Base-by-base conservation (phyloP, 2,329 filamentous ascomycete genomes). In the Cladobotryum protrusum region DNA sequence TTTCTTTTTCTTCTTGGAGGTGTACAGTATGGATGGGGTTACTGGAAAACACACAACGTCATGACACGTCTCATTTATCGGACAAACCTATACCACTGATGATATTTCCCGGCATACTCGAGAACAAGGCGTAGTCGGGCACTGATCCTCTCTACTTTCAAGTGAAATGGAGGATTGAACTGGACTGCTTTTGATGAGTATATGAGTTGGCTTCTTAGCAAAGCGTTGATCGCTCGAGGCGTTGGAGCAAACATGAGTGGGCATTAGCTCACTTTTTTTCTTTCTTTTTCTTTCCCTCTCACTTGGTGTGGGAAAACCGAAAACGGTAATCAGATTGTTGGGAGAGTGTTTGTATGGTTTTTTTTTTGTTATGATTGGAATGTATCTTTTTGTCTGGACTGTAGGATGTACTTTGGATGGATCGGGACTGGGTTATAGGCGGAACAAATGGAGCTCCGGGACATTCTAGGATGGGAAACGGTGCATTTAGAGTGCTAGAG, bases 401-500 rank as follows among this genome's bases (percentile, higher is more conserved):
- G 53, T 48, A 29, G 24, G 24, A 29, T 57, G 48, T 41, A 52
- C 47, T 48, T 43, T 51, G 44, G 44, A 37, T 33, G 47, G 43
- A 49, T 24, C 45, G 35, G 49, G 15, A 49, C 24, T 40, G 47
- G 43, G 41, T n/a, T 47, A 50, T 35, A 42, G 39, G 41, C 29
- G 13, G 14, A 19, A 19, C 17, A 42, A n/a, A 42, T 19, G 39
- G 39, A 42, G 39, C 15, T 42, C 9, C 13, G 18, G 18, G 9
- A 17, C 44, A 45, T 52, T 44, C 54, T 8, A 15, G 44, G 48
- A 39, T 49, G 43, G 39, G 47, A 52, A 52, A 24, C 33, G 52
- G 49, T 34, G 53, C 54, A 53, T 48, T 59, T 61, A 63, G 61
- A 63, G 47, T 50, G 48, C 56, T 63, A 63, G 61, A 63, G 43